Evolutionary conservation across 495 filamentous ascomycete species (phyloP).

Genomic region (Mytilinidion resinicola): DNA sequence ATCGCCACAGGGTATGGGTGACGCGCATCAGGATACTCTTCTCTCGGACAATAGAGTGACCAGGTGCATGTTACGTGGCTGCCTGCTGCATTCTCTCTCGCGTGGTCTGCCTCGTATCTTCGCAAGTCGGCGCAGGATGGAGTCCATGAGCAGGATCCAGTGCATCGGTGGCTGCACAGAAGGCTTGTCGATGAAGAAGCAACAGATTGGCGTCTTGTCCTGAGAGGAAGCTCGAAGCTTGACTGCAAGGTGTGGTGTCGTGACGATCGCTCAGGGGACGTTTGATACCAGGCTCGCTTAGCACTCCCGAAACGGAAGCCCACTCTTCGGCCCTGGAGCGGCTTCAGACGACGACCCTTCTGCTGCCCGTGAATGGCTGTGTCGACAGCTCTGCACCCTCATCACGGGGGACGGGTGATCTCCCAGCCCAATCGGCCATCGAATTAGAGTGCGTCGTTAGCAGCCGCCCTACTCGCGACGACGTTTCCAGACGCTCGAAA

Average conservation of each 20-base stretch:
- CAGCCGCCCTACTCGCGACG: not conserved
- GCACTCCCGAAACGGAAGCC: not conserved
- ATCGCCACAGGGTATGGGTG: not conserved
- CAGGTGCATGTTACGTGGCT: too few species aligned
- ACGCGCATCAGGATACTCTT: not conserved
- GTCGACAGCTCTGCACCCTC: not conserved
- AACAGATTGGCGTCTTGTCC: not conserved
- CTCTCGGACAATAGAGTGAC: not conserved
- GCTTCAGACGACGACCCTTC: not conserved
- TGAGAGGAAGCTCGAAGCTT: not conserved
- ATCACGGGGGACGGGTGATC: not conserved
- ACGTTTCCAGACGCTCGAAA: not conserved
- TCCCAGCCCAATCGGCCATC: not conserved
- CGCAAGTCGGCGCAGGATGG: not conserved
- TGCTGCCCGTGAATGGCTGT: not conserved
- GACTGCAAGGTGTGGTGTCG: not conserved
- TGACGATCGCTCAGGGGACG: not conserved
- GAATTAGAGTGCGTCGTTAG: not conserved
- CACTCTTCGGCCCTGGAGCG: not conserved
- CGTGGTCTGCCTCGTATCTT: not conserved
- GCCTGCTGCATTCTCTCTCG: not conserved
- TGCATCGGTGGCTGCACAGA: not conserved
- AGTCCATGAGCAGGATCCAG: not conserved
- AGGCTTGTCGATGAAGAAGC: constrained; percentile 1
- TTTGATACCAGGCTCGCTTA: not conserved